Evolutionary conservation across 164 flowering plant genomes (phyloP).

Genomic region (Nelumbo lutea): DNA sequence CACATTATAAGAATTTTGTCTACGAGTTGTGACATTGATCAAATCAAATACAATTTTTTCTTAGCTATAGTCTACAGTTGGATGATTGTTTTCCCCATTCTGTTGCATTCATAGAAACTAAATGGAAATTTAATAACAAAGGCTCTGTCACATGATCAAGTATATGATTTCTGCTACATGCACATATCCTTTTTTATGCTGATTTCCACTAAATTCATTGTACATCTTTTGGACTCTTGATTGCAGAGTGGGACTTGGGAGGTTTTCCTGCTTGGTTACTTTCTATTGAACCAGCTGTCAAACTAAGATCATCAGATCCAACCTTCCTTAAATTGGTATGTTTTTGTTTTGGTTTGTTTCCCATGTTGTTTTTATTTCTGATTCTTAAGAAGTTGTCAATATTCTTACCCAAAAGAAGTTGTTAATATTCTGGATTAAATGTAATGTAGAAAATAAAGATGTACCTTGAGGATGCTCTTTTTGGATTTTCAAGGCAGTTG

Average conservation of each 20-base stretch:
- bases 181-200: too few relatives aligned
- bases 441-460: too few relatives aligned
- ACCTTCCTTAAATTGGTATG: constrained; percentile 65
- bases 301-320: constrained; percentile 85
- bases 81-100: not conserved
- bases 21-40: too few relatives aligned
- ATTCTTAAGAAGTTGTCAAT: not conserved
- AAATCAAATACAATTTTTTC: too few relatives aligned
- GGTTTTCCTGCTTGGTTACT: constrained; percentile 98
- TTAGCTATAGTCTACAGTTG: too few relatives aligned
- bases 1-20: not conserved
- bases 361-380: not conserved
- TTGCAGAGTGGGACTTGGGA: constrained; percentile 97
- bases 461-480: too few relatives aligned
- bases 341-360: not conserved
- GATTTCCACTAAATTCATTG: too few relatives aligned
- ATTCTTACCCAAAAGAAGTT: too few relatives aligned
- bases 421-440: too few relatives aligned
- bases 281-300: constrained; percentile 58
- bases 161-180: not conserved
- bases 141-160: not conserved
- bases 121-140: too few relatives aligned
- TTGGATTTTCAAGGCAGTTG: too few relatives aligned
- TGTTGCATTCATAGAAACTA: not conserved
- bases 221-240: constrained; percentile 3